A percentile compares a stretch with the other conserved stretches of the same genome.
These are phyloP conservation scores for Carex myosuroides DNA, from an alignment of 176 grass and related monocot species.

Conservation along the genomic window DNA sequence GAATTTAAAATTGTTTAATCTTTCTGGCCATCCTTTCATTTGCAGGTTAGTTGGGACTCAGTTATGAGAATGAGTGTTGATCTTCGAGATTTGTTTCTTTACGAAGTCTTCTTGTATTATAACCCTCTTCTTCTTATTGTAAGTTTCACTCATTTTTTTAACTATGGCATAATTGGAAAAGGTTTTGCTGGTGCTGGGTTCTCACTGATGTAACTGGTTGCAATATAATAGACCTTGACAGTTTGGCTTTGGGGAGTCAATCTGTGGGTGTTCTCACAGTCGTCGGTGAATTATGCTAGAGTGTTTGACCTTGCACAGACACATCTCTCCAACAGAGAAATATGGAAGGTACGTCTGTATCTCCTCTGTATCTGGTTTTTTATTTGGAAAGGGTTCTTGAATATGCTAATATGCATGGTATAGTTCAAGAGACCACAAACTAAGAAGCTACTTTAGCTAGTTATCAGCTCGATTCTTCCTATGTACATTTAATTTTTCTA, in stretches of 20 bases:
- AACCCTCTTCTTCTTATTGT: slow-evolving; percentile 63
- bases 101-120: slow-evolving; percentile 50
- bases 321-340: slow-evolving; percentile 42
- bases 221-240: slow-evolving; percentile 38
- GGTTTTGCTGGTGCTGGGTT: not conserved
- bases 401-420: not conserved
- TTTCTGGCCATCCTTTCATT: not conserved
- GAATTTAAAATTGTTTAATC: slow-evolving; percentile 1
- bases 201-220: slow-evolving; percentile 4
- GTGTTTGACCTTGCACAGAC: slow-evolving; percentile 48
- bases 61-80: slow-evolving; percentile 53
- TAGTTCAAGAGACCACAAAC: not conserved
- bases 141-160: slow-evolving; percentile 13
- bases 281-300: slow-evolving; percentile 44
- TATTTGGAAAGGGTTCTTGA: not conserved
- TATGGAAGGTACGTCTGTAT: slow-evolving; percentile 42
- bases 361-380: not conserved
- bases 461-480: not conserved
- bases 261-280: slow-evolving; percentile 50
- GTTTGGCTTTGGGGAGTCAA: slow-evolving; percentile 57
- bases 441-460: not conserved
- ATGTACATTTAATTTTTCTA: not conserved
- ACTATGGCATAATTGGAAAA: not conserved
- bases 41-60: slow-evolving; percentile 54
- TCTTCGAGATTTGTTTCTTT: slow-evolving; percentile 53